phyloP scores from a whole-genome alignment of 2,329 filamentous ascomycete genomes.

The Cadophora sp. region DNA sequence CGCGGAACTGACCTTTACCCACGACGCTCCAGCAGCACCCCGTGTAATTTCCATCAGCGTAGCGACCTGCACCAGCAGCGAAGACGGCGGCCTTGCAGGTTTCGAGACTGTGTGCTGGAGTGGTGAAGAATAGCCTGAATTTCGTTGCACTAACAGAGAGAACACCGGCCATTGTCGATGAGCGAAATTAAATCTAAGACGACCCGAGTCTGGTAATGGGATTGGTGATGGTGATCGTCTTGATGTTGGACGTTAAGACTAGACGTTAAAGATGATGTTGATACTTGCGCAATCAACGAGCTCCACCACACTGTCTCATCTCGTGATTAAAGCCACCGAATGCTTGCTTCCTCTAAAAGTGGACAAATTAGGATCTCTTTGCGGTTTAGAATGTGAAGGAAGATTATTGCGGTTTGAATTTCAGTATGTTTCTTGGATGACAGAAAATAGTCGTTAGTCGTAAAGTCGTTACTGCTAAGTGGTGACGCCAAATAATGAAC shows the following conservation, averaged over 20 bases:
- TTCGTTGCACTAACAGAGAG: neutral
- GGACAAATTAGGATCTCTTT: no score
- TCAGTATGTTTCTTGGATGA: no score
- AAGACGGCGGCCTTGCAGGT: slow-evolving; percentile 63
- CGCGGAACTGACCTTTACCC: slow-evolving; percentile 71
- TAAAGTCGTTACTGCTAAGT: no score
- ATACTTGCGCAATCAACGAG: no score
- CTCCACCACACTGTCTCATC: no score
- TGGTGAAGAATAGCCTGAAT: slow-evolving; percentile 58
- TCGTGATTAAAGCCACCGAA: no score
- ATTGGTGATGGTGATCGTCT: neutral
- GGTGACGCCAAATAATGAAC: no score
- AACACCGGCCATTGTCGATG: neutral
- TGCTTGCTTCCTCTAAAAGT: no score
- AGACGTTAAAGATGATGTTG: no score
- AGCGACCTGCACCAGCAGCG: slow-evolving; percentile 62
- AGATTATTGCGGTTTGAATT: no score
- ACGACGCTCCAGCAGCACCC: slow-evolving; percentile 58
- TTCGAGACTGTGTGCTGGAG: slow-evolving; percentile 52
- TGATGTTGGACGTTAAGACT: neutral
- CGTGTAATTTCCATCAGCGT: slow-evolving; percentile 54
- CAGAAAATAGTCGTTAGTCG: no score
- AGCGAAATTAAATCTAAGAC: neutral
- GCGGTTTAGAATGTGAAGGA: no score
- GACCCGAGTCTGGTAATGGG: neutral